phyloP scores from a whole-genome alignment of 495 filamentous ascomycete species.

The Aspergillus saccharolyticus region DNA sequence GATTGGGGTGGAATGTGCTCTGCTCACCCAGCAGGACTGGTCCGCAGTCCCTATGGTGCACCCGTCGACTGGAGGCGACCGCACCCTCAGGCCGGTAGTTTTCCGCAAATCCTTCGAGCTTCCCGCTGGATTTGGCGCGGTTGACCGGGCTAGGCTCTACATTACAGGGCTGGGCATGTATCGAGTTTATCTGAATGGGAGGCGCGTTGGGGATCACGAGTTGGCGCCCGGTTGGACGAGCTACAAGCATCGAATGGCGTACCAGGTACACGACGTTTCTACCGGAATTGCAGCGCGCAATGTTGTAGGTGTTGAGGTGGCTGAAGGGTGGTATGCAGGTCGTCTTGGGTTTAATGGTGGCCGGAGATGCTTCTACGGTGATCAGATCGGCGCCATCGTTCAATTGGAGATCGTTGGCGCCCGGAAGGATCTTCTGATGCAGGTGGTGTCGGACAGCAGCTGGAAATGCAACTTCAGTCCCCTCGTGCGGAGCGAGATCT shows the following conservation, averaged over 20 bases:
- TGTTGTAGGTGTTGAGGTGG: slow-evolving; percentile 45
- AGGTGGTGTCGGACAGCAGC: slow-evolving; percentile 33
- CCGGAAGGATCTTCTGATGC: slow-evolving; percentile 15
- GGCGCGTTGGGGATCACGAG: slow-evolving; percentile 40
- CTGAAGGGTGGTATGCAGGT: slow-evolving; percentile 52
- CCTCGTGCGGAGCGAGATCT: slow-evolving; percentile 44
- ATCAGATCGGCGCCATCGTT: slow-evolving; percentile 39
- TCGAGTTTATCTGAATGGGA: slow-evolving; percentile 46
- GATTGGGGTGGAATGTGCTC: slow-evolving; percentile 33
- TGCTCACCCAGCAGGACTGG: slow-evolving; percentile 38
- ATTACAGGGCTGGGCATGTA: slow-evolving; percentile 50
- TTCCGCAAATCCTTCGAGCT: slow-evolving; percentile 27
- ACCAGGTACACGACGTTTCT: slow-evolving; percentile 49
- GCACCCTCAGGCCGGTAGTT: slow-evolving; percentile 21
- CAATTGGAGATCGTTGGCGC: slow-evolving; percentile 36
- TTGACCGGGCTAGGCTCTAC: slow-evolving; percentile 38
- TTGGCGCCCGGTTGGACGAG: slow-evolving; percentile 51
- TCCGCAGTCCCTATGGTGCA: slow-evolving; percentile 29
- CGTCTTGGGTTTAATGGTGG: slow-evolving; percentile 42
- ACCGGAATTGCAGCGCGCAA: slow-evolving; percentile 35
- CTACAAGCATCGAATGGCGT: slow-evolving; percentile 46
- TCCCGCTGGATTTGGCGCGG: not conserved
- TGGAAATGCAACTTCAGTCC: slow-evolving; percentile 41
- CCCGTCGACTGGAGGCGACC: slow-evolving; percentile 12
- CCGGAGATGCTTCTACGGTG: slow-evolving; percentile 36